phyloP scores from a whole-genome alignment of 177 flowering plant genomes.

The Tripterygium wilfordii region DNA sequence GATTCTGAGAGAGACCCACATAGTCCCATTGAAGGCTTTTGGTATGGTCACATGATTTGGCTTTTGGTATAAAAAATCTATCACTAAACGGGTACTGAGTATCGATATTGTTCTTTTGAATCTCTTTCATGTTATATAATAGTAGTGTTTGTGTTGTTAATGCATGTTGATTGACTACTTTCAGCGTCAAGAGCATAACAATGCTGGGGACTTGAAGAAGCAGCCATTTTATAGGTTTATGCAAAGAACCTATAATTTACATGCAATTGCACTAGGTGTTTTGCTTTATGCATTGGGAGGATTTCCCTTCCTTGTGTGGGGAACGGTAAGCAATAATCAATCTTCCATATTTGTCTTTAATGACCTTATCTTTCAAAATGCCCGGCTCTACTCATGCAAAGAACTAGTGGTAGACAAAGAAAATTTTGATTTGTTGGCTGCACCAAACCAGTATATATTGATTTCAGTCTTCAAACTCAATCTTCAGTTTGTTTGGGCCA shows the following conservation, averaged over 20 bases:
- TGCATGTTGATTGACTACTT: not conserved
- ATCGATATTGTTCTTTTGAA: not conserved
- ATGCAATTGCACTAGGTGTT: conserved; percentile 57
- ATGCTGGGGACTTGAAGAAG: conserved; percentile 71
- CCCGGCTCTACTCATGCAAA: too few relatives aligned
- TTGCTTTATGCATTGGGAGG: conserved; percentile 63
- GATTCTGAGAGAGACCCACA: conserved; percentile 88
- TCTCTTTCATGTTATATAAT: not conserved
- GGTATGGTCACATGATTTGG: conserved; percentile 89
- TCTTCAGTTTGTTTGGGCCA: too few relatives aligned
- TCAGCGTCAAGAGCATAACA: conserved; percentile 66
- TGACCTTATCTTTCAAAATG: too few relatives aligned
- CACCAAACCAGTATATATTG: too few relatives aligned
- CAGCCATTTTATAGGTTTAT: conserved; percentile 70
- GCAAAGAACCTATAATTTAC: conserved; percentile 47
- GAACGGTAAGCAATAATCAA: conserved; percentile 50
- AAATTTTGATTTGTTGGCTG: too few relatives aligned
- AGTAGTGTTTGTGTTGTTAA: not conserved
- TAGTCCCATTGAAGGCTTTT: conserved; percentile 79
- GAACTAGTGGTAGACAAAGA: too few relatives aligned
- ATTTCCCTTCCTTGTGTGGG: conserved; percentile 78
- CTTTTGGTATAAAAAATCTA: conserved; percentile 44
- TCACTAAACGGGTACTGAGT: conserved; percentile 60
- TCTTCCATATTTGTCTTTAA: not conserved
- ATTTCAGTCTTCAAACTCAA: too few relatives aligned